These are phyloP conservation scores for Phlegmacium glaucopus DNA, from an alignment of 768 basidiomycete genomes.

Conservation along the genomic window DNA sequence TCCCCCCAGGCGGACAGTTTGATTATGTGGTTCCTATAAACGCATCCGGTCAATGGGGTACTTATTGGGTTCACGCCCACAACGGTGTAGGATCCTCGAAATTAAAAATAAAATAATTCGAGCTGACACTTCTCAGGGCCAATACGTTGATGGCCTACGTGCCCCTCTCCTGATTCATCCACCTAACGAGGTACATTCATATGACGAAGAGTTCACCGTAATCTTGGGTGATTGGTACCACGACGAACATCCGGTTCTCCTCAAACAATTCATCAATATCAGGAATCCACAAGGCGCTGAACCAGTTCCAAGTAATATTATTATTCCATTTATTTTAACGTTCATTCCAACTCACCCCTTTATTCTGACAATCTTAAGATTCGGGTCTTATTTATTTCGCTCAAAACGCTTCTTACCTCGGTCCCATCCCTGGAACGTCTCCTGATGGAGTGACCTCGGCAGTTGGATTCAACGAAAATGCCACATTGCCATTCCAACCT, in stretches of 20 bases:
- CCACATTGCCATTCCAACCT: constrained; percentile 76
- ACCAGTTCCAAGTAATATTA: constrained; percentile 69
- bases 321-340: not conserved
- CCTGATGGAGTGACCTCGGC: constrained; percentile 48
- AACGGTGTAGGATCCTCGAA: constrained; percentile 37
- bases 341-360: not conserved
- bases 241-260: constrained; percentile 57
- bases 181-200: constrained; percentile 58
- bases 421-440: constrained; percentile 49
- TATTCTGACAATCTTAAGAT: constrained; percentile 38
- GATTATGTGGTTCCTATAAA: constrained; percentile 75
- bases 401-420: constrained; percentile 68
- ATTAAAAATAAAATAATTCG: not conserved
- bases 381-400: constrained; percentile 82
- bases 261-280: constrained; percentile 65
- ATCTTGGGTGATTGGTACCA: constrained; percentile 94
- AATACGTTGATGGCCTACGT: constrained; percentile 94
- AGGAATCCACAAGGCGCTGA: constrained; percentile 83
- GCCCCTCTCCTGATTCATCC: constrained; percentile 80
- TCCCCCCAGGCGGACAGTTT: constrained; percentile 68
- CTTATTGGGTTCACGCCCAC: constrained; percentile 81
- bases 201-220: constrained; percentile 90
- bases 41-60: constrained; percentile 69
- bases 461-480: constrained; percentile 85
- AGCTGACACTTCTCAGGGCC: constrained; percentile 46